These are phyloP conservation scores for Trichoderma breve DNA, from an alignment of 2,329 filamentous ascomycete species.

Conservation along the genomic window DNA sequence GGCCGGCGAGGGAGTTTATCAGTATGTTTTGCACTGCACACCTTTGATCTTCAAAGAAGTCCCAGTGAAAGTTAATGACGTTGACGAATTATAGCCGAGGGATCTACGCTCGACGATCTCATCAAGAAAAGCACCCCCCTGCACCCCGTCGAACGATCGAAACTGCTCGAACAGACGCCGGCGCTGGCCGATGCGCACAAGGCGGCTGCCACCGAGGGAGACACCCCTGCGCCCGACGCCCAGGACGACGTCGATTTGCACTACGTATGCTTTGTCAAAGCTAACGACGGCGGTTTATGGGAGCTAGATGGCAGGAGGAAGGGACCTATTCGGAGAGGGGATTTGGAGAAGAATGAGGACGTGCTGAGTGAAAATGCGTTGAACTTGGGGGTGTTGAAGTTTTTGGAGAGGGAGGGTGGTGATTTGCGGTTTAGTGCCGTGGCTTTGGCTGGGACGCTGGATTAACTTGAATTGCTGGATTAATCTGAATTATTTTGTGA, in stretches of 20 bases:
- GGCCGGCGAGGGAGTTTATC: conserved; percentile 63
- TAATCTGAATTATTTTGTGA: conserved; percentile 27
- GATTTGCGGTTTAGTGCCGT: conserved; percentile 61
- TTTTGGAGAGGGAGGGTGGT: conserved; percentile 53
- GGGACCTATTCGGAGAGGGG: conserved; percentile 56
- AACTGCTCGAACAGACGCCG: conserved; percentile 72
- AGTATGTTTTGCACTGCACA: conserved; percentile 35
- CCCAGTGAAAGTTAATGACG: background rate
- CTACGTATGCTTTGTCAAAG: conserved; percentile 92
- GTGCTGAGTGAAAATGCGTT: conserved; percentile 74
- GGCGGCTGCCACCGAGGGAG: conserved; percentile 71
- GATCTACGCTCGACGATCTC: conserved; percentile 61
- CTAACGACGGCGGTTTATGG: conserved; percentile 60
- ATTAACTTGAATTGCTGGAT: conserved; percentile 44
- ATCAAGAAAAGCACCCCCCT: conserved; percentile 70
- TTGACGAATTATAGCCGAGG: conserved; percentile 24
- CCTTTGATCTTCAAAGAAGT: background rate
- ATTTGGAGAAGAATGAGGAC: conserved; percentile 61
- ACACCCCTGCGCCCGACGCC: conserved; percentile 74
- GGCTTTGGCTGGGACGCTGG: conserved; percentile 51
- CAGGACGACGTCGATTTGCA: conserved; percentile 87
- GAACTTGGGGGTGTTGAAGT: conserved; percentile 61
- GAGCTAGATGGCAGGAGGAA: conserved; percentile 60
- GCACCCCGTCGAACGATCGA: conserved; percentile 62
- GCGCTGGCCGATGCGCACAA: conserved; percentile 77